phyloP scores from a whole-genome alignment of 2,329 filamentous ascomycete species.

The Arthrobotrys iridis region DNA sequence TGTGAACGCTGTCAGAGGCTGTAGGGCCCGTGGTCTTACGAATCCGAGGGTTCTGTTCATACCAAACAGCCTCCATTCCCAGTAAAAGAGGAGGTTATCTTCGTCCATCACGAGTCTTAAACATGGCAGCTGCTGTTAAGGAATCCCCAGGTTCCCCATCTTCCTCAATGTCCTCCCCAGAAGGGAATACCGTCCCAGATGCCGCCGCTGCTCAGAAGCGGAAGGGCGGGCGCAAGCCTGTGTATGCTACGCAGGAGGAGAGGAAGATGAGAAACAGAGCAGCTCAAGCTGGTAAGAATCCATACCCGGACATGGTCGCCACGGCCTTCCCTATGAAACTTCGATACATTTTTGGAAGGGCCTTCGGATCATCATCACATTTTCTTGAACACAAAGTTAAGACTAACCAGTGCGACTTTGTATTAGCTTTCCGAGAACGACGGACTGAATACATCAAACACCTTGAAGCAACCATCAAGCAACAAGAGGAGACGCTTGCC shows the following conservation, averaged over 20 bases:
- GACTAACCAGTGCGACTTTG: constrained; percentile 11
- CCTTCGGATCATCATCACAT: constrained; percentile 7
- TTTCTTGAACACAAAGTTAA: constrained; percentile 31
- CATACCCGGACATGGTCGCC: not conserved
- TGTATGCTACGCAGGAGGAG: constrained; percentile 98
- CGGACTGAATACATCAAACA: constrained; percentile 99
- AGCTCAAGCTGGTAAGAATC: constrained; percentile 77
- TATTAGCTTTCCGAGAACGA: constrained; percentile 81
- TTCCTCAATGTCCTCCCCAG: constrained; percentile 58
- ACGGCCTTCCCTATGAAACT: not conserved
- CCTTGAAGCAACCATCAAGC: constrained; percentile 94
- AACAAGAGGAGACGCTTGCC: constrained; percentile 92
- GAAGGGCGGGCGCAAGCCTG: constrained; percentile 96
- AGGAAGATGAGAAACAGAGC: constrained; percentile 97
- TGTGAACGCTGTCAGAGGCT: constrained; percentile 31
- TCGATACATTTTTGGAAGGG: constrained; percentile 16
- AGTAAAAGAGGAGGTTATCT: constrained; percentile 45
- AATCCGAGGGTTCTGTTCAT: constrained; percentile 34
- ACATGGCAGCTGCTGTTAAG: constrained; percentile 58
- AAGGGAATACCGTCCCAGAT: constrained; percentile 56
- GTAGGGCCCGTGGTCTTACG: constrained; percentile 39
- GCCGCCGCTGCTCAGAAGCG: constrained; percentile 73
- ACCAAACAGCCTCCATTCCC: constrained; percentile 25
- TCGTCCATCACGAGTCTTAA: not conserved
- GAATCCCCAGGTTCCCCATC: constrained; percentile 58